Evolutionary conservation across 2,329 filamentous ascomycete genomes (phyloP), one percentile per base, ranked within the genome.

Genomic region (Aspergillus cejpii): DNA sequence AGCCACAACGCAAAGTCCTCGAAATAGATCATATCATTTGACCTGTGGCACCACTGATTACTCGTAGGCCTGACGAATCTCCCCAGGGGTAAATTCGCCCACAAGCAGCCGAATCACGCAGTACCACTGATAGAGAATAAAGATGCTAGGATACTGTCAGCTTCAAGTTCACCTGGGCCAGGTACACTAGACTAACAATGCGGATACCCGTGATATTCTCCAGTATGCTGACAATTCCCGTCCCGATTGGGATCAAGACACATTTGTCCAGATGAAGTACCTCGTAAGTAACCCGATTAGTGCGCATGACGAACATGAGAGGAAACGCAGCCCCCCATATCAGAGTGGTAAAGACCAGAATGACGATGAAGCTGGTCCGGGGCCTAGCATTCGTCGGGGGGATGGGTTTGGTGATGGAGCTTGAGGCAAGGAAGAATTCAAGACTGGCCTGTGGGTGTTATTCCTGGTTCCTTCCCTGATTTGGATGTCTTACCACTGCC

Each of bases 261-360:
- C 27, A n/a, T 29, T 29, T 29, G 7, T 29, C 27, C 4, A n/a
- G 3, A n/a, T 29, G 12, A n/a, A 29, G 2, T 3, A 29, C 11
- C 12, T 29, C n/a, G 12, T 29, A 29, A 5, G 27, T 29, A 6
- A 6, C 27, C 6, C 11, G 27, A n/a, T 29, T 14, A 29, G 12
- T 29, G 12, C 27, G 27, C 27, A 7, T 29, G 27, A 45, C 21
- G 29, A 45, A 45, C 28, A 45, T 45, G n/a, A 45, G 12, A 6
- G 38, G 21, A 12, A 45, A 45, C 6, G 43, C 37, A 12, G 31
- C 37, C 6, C 8, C 37, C 43, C 43, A 45, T 3, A 37, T 21
- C 10, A 45, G 37, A 4, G 43, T 41, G 10, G 28, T 36, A 11
- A 39, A 11, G 2, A 14, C 28, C 11, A 40, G 21, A 12, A 34